Conservation (phyloP, 768 basidiomycete species). For the Multifurca ochricompacta region DNA sequence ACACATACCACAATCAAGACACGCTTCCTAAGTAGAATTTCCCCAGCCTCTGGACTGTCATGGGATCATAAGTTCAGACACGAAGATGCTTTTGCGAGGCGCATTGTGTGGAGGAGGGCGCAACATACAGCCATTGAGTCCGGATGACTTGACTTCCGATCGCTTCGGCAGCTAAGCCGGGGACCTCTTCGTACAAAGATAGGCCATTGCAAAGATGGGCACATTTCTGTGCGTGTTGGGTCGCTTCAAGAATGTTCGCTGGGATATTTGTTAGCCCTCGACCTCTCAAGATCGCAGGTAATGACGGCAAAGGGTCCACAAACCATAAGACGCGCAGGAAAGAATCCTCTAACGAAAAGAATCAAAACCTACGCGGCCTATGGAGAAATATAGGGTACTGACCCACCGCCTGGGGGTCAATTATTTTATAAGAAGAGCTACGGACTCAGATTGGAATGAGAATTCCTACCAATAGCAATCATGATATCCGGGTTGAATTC, state of each 20-base stretch:
- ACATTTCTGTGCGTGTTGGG: slow-evolving; percentile 64
- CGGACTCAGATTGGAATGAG: slow-evolving; percentile 2
- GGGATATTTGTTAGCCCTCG: background rate
- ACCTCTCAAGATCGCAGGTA: too few relatives aligned
- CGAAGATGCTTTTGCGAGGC: slow-evolving; percentile 6
- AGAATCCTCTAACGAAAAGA: slow-evolving; percentile 64
- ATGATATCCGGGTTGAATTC: slow-evolving; percentile 84
- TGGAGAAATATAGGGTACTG: slow-evolving; percentile 29
- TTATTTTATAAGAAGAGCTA: background rate
- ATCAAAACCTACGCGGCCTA: slow-evolving; percentile 19
- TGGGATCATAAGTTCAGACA: background rate
- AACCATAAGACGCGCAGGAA: slow-evolving; percentile 86
- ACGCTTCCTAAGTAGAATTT: slow-evolving; percentile 67
- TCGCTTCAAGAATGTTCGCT: slow-evolving; percentile 83
- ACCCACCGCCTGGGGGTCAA: slow-evolving; percentile 66
- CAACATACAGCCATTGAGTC: slow-evolving; percentile 81
- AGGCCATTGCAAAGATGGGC: slow-evolving; percentile 96
- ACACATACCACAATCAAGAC: slow-evolving; percentile 73
- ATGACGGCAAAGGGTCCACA: background rate
- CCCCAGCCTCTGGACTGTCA: slow-evolving; percentile 59
- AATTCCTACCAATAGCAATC: slow-evolving; percentile 64
- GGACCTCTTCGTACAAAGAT: slow-evolving; percentile 87
- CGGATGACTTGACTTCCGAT: slow-evolving; percentile 81
- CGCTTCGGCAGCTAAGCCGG: slow-evolving; percentile 62
- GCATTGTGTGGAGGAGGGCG: background rate